These are phyloP conservation scores for Capronia epimyces DNA, from an alignment of 2,329 filamentous ascomycete genomes.

Conservation along the genomic window DNA sequence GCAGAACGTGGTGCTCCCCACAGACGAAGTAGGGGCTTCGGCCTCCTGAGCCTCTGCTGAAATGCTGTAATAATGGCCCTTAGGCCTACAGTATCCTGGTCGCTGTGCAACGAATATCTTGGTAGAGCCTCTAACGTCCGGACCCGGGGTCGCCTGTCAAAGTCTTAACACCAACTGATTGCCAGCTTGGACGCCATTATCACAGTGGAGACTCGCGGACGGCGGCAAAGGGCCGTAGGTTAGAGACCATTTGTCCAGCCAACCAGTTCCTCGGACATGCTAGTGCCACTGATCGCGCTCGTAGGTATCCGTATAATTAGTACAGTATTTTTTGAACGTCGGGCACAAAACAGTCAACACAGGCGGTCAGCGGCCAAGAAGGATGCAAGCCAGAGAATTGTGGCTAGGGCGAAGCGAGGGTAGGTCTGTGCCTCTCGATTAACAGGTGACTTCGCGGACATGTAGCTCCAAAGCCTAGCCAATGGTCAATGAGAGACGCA, in stretches of 20 bases:
- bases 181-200: background rate
- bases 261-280: constrained; percentile 12
- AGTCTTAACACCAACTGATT: background rate
- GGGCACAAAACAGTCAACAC: constrained; percentile 11
- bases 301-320: background rate
- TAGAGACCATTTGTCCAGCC: constrained; percentile 21
- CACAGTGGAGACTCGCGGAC: constrained; percentile 6
- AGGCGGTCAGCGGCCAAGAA: constrained; percentile 8
- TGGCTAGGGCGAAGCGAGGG: background rate
- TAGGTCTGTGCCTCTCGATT: background rate
- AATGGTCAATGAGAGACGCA: background rate
- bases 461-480: constrained; percentile 8
- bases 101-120: constrained; percentile 4
- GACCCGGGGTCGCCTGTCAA: background rate
- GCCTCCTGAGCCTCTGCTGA: background rate
- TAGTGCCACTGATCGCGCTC: constrained; percentile 1
- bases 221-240: constrained; percentile 20
- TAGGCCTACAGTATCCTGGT: background rate
- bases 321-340: background rate
- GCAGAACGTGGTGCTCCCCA: constrained; percentile 1
- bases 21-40: constrained; percentile 1
- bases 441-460: constrained; percentile 13
- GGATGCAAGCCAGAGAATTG: background rate
- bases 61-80: background rate
- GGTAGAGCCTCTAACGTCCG: constrained; percentile 4